These are phyloP conservation scores for Aegilops speltoides DNA, from an alignment of 176 grass and related monocot species.

Conservation along the genomic window DNA sequence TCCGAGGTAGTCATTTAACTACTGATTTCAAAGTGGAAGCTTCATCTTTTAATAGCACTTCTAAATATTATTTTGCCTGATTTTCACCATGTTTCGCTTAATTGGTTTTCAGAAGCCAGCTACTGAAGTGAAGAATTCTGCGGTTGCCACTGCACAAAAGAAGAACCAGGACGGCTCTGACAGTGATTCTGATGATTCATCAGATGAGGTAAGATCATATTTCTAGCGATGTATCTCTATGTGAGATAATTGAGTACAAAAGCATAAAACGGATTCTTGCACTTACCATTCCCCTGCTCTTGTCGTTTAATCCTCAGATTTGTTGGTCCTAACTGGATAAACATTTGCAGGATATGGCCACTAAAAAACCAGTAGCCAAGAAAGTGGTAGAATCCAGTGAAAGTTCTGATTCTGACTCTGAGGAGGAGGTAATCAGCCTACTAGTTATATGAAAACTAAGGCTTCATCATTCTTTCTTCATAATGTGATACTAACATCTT, in stretches of 20 bases:
- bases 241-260: neutral
- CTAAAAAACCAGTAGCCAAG: slow-evolving; percentile 24
- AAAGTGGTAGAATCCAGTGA: slow-evolving; percentile 44
- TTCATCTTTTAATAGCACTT: neutral
- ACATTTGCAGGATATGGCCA: slow-evolving; percentile 14
- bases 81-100: neutral
- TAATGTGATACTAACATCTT: neutral
- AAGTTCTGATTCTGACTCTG: slow-evolving; percentile 45
- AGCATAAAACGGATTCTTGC: neutral
- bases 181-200: slow-evolving; percentile 49
- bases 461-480: neutral
- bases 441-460: neutral
- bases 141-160: slow-evolving; percentile 32
- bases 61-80: neutral
- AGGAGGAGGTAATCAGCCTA: slow-evolving; percentile 30
- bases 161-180: slow-evolving; percentile 40
- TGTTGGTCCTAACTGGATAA: neutral
- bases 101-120: slow-evolving; percentile 39
- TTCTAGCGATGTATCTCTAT: neutral
- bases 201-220: slow-evolving; percentile 38
- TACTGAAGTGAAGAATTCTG: slow-evolving; percentile 40
- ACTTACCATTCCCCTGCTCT: neutral
- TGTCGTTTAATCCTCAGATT: neutral
- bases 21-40: neutral
- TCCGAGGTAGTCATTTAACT: slow-evolving; percentile 23